Percentiles rank a stretch among this genome's conserved stretches.
These are phyloP conservation scores for Inga laurina DNA, from an alignment of 306 rosid genomes.

Conservation along the genomic window DNA sequence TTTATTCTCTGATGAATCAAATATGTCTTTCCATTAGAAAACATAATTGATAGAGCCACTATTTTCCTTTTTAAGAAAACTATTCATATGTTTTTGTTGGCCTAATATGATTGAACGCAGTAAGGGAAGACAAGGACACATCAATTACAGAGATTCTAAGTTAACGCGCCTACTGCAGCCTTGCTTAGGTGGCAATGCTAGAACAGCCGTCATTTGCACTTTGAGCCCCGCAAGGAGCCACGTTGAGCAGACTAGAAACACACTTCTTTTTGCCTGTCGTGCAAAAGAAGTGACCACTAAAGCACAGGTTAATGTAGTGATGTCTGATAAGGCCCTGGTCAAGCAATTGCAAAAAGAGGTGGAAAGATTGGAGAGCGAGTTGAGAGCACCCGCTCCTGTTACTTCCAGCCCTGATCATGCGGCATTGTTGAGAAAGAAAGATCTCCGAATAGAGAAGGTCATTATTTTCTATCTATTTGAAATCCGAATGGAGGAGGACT, in stretches of 20 bases:
- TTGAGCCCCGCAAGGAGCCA: slow-evolving; percentile 96
- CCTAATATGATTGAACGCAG: slow-evolving; percentile 55
- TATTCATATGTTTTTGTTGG: slow-evolving; percentile 13
- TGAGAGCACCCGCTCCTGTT: slow-evolving; percentile 71
- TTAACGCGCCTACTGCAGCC: slow-evolving; percentile 97
- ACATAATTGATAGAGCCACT: slow-evolving; percentile 10
- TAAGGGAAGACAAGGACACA: slow-evolving; percentile 88
- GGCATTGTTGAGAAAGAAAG: slow-evolving; percentile 82
- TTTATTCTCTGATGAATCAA: slow-evolving; percentile 14
- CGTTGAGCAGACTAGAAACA: slow-evolving; percentile 97
- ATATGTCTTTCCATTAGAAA: slow-evolving; percentile 1
- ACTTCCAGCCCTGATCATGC: slow-evolving; percentile 66
- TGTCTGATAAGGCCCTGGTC: slow-evolving; percentile 98
- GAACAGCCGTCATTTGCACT: slow-evolving; percentile 98
- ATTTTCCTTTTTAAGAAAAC: not conserved
- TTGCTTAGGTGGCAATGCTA: slow-evolving; percentile 95
- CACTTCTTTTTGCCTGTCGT: slow-evolving; percentile 96
- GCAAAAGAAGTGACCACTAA: slow-evolving; percentile 97
- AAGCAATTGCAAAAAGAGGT: slow-evolving; percentile 95
- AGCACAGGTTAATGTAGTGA: slow-evolving; percentile 97
- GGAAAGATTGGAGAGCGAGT: slow-evolving; percentile 94
- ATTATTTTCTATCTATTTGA: slow-evolving; percentile 28
- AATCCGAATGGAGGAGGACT: not conserved
- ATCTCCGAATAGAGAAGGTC: slow-evolving; percentile 96
- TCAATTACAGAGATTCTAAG: slow-evolving; percentile 97